Evolutionary conservation across 108 stramenopile genomes (phyloP).

Genomic region (Phaeodactylum tricornutum): DNA sequence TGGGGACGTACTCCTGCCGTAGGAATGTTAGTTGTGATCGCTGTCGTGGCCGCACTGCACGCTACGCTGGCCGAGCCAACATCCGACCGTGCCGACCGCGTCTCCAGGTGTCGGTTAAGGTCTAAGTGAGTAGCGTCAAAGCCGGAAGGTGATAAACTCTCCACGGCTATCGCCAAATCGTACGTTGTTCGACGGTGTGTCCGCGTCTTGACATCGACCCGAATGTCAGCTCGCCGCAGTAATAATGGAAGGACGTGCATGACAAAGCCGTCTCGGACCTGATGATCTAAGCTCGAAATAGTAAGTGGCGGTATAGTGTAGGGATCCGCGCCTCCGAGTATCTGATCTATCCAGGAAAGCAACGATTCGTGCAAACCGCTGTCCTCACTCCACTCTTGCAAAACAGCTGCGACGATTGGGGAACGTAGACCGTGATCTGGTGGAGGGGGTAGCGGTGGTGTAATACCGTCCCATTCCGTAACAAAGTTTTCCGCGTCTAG

Average conservation of each 20-base stretch:
- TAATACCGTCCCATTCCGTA: conserved; percentile 68
- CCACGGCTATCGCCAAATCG: conserved; percentile 66
- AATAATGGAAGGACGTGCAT: conserved; percentile 78
- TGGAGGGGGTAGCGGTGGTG: conserved; percentile 61
- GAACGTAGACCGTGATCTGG: conserved; percentile 73
- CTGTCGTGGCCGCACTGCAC: conserved; percentile 26
- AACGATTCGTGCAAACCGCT: conserved; percentile 45
- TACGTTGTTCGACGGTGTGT: conserved; percentile 62
- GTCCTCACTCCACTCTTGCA: conserved; percentile 64
- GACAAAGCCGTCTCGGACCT: conserved; percentile 68
- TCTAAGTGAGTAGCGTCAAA: conserved; percentile 5
- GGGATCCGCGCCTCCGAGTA: conserved; percentile 44
- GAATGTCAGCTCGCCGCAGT: conserved; percentile 64
- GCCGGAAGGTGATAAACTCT: conserved; percentile 9
- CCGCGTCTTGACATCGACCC: conserved; percentile 60
- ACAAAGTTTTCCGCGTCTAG: conserved; percentile 73
- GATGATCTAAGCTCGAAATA: conserved; percentile 66
- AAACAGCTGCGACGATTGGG: conserved; percentile 62
- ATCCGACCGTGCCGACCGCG: conserved; percentile 1
- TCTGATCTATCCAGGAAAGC: conserved; percentile 59
- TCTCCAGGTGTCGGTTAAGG: neutral
- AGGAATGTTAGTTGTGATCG: neutral
- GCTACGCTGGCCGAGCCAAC: conserved; percentile 17
- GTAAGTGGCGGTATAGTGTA: conserved; percentile 55
- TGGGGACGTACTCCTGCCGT: neutral